phyloP scores from a whole-genome alignment of 371 early-diverging fungal species.

The Apophysomyces trapeziformis region DNA sequence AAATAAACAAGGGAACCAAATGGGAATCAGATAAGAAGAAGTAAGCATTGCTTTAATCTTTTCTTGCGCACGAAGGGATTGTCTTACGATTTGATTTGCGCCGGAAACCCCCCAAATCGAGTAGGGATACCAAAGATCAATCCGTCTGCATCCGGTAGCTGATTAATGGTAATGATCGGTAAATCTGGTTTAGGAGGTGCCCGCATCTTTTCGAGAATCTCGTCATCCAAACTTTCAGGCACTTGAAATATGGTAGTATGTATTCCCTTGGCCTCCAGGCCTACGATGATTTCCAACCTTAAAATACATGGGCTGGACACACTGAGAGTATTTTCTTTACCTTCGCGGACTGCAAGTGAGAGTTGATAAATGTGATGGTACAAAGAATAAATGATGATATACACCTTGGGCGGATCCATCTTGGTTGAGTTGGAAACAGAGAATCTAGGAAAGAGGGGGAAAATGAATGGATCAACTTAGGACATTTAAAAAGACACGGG shows the following conservation, averaged over 20 bases:
- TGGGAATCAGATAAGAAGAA: no score
- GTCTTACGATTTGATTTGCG: conserved; percentile 71
- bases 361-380: conserved; percentile 64
- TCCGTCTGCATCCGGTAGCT: conserved; percentile 74
- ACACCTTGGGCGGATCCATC: conserved; percentile 45
- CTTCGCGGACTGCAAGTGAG: conserved; percentile 65
- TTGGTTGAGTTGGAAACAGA: conserved; percentile 14
- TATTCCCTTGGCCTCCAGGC: conserved; percentile 59
- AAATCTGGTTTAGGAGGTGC: conserved; percentile 65
- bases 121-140: conserved; percentile 74
- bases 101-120: conserved; percentile 72
- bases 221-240: conserved; percentile 68
- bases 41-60: no score
- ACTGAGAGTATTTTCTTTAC: conserved; percentile 40
- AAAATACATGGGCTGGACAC: no score
- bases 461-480: not conserved
- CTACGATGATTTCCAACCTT: conserved; percentile 29
- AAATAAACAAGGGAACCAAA: no score
- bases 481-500: not conserved
- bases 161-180: conserved; percentile 63
- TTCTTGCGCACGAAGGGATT: no score
- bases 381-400: conserved; percentile 54
- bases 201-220: conserved; percentile 74
- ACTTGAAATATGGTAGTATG: conserved; percentile 71
- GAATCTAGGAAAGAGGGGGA: not conserved